Conservation (phyloP, 2,329 filamentous ascomycete species). For the Nigrospora osmanthi region DNA sequence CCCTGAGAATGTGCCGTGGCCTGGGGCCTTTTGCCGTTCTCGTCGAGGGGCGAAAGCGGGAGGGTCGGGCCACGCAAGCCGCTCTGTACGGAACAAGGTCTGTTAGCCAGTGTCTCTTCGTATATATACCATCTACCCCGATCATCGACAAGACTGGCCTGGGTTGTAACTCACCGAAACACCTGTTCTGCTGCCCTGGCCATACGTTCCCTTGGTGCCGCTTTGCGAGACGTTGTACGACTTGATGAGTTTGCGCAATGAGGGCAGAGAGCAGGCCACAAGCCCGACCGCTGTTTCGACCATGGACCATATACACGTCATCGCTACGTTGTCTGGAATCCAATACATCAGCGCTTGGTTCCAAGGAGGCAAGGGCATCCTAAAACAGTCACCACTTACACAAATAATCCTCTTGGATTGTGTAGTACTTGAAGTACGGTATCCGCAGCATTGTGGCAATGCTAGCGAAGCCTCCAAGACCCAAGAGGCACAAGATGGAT, state of each 20-base stretch:
- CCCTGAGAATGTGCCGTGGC: too few species aligned
- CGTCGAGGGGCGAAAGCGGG: too few species aligned
- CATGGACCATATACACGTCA: constrained; percentile 7
- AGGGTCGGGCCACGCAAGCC: too few species aligned
- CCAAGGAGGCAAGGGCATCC: background rate
- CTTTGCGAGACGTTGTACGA: background rate
- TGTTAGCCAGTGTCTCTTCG: too few species aligned
- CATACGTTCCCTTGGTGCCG: background rate
- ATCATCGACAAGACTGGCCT: too few species aligned
- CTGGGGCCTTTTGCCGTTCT: too few species aligned
- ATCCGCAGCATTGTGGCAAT: constrained; percentile 4
- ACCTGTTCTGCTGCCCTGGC: too few species aligned
- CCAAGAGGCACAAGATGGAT: constrained; percentile 3
- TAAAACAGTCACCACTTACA: background rate
- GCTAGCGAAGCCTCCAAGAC: constrained; percentile 5
- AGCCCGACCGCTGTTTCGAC: constrained; percentile 8
- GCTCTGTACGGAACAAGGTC: too few species aligned
- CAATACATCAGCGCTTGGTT: background rate
- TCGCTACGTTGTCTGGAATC: constrained; percentile 4
- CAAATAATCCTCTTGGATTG: background rate
- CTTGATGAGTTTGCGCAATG: constrained; percentile 7
- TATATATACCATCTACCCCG: too few species aligned
- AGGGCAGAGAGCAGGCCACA: constrained; percentile 9
- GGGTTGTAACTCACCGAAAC: too few species aligned
- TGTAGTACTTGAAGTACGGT: constrained; percentile 5